Base-by-base conservation (phyloP, 1,284 basidiomycete species). In the Apiotrichum brassicae region DNA sequence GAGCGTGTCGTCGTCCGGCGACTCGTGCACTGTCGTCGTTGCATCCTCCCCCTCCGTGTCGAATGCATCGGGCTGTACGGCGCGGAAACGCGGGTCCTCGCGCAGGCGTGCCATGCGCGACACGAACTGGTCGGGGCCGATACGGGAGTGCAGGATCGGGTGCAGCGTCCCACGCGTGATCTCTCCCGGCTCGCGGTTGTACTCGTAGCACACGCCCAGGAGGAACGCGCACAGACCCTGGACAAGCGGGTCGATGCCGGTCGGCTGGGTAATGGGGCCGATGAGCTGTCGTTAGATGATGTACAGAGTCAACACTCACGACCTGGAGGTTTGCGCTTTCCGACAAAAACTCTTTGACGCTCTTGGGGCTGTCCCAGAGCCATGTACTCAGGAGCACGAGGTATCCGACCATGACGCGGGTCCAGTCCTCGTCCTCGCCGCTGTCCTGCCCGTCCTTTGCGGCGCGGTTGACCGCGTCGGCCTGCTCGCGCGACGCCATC, bases 291-390 rank as follows among this genome's bases (percentile, higher is more conserved):
- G 45, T 34, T n/a, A 28, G 25, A n/a, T 12, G 12, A 25, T 18
- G 44, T 11, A 49, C 8, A 34, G 24, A 22, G 30, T 22, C 1
- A 25, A 4, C 14, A 81, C 87, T 65, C 69, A 94, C 91, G 58
- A 91, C 83, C 50, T 91, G 87, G 47, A 98, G 73, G 43, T 92
- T 92, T 13, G 91, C 87, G 11, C 88, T 86, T 64, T 82, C 81
- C 46, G 87, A 85, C 51, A 98, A 75, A 66, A 97, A 93, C 68
- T 91, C 92, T 48, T 83, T 79, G 39, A 97, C 90, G 0, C 86
- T 85, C 46, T 78, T 79, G 0, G 91, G 84, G 57, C 93, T 91
- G 61, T 97, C 92, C 91, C 92, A 97, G n/a, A 97, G 77, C 94
- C 94, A 98, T 46, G 89, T 86, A 16, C 82, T 79, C 19, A 98